phyloP scores from a whole-genome alignment of 345 rosid species.

The Cardiospermum halicacabum region DNA sequence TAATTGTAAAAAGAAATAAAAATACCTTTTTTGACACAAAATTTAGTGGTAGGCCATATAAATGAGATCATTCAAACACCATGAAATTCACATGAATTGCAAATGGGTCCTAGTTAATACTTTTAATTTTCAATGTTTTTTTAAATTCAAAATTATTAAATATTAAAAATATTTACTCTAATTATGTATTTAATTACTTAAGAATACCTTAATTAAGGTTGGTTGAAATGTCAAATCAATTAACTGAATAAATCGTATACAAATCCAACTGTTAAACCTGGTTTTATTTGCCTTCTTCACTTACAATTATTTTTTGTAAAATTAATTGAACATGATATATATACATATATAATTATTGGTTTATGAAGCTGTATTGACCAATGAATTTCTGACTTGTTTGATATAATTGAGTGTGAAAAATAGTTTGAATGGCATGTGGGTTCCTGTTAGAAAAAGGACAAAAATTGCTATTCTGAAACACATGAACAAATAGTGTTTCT shows the following conservation, averaged over 20 bases:
- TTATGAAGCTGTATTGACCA: neutral
- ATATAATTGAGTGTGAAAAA: neutral
- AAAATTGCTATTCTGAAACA: slow-evolving; percentile 8
- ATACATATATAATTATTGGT: neutral
- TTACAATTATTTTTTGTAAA: too few species aligned
- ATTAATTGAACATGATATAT: too few species aligned
- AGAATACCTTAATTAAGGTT: too few species aligned
- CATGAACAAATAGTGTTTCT: slow-evolving; percentile 6
- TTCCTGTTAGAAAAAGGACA: slow-evolving; percentile 20
- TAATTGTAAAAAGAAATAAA: neutral
- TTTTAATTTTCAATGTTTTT: too few species aligned
- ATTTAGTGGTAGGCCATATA: neutral
- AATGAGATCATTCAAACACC: neutral
- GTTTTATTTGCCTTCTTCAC: neutral
- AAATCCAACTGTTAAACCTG: slow-evolving; percentile 5
- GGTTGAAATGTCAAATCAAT: slow-evolving; percentile 26
- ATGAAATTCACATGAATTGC: slow-evolving; percentile 10
- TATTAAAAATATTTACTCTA: too few species aligned
- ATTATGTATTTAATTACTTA: neutral
- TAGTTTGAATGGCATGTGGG: slow-evolving; percentile 10
- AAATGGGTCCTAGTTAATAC: neutral
- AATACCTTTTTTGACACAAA: neutral
- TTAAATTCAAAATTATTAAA: too few species aligned
- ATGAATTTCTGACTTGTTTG: slow-evolving; percentile 15
- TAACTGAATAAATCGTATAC: slow-evolving; percentile 10